Base-by-base conservation (phyloP, 148 eudicot genomes). In the Rhododendron simsii region DNA sequence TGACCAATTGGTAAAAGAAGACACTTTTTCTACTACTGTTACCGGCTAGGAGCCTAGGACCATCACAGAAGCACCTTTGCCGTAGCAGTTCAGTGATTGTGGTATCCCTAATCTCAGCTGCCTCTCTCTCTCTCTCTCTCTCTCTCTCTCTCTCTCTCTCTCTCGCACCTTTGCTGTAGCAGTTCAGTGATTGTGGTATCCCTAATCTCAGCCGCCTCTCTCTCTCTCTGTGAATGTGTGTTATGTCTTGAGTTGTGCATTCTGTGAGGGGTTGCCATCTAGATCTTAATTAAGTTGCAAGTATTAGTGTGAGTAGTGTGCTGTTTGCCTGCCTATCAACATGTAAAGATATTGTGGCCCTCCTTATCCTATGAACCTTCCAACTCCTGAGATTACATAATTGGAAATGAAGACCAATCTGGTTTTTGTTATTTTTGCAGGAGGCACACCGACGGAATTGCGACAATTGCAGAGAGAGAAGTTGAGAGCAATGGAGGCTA, bases 401-500 rank as follows among this genome's bases (percentile, higher is more conserved):
- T 79, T 4, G 57, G 15, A 12, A 21, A 11, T 44, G 57, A 79
- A 79, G 6, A 16, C 20, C 45, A 41, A 39, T 76, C n/a, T 44
- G 15, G 3, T 11, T 48, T 48, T 4, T 80, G 47, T 47, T 81
- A 5, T 76, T 85, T 26, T 48, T 21, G 16, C 89, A 91, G 92
- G 91, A 86, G 63, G 87, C 55, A 87, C 87, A 79, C 79, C 53
- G 16, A 74, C 90, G 16, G 93, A 90, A 84, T 76, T 89, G 88
- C 41, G 81, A 23, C 83, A 87, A 82, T 78, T 91, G 81, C 90
- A 87, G 81, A 75, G 57, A 65, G 91, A 90, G 80, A 91, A 90
- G 87, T 69, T 89, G 71, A 87, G 50, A 82, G 91, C 92, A 80
- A 91, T 91, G 93, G 88, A 85, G 30, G 37, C 65, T 13, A 89